Evolutionary conservation across 495 filamentous ascomycete species (phyloP), one percentile per base, ranked within the genome.

Genomic region (Penicillium herquei): DNA sequence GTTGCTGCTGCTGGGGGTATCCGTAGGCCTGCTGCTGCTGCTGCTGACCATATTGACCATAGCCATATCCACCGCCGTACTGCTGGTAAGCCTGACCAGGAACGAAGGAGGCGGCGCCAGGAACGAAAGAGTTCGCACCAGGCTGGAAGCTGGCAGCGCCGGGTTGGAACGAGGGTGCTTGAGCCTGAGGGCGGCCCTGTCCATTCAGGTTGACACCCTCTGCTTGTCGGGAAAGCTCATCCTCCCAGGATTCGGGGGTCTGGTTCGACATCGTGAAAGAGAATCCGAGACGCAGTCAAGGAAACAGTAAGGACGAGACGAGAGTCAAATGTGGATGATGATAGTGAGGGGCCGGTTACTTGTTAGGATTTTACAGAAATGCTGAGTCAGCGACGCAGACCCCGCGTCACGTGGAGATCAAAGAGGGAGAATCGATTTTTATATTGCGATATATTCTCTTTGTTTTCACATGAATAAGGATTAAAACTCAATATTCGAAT

Each of bases 171-270:
- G 75, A 52, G 60, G 76, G 62, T 62, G 79, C 76, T 70, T 83
- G 84, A 56, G 79, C 73, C 68, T 85, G 84, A 39, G 92, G 69
- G 61, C 90, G 91, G 70, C 90, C 80, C 64, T 89, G 87, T 58
- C 86, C 80, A 71, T 93, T 92, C 68, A 87, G 81, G 52, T 90
- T 84, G 59, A 96, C 84, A 59, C 88, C 84, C 55, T 94, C 89
- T 50, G 96, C 89, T 77, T 96, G 90, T 45, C 84, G 87, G 37
- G 90, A 85, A 67, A 91, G 86, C 56, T 96, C 94, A 62, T 98
- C 91, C 77, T 98, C 94, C 94, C 94, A 98, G 16, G 89, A 93
- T 56, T 96, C 91, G 44, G 90, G 87, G 37, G 79, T 77, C 56
- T 89, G 82, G 64, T 80, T 81, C 49, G 92, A 87, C 92, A 97